Evolutionary conservation across 257 asterid genomes (phyloP), one percentile per base, ranked within the genome.

Genomic region (Scutellaria minor): DNA sequence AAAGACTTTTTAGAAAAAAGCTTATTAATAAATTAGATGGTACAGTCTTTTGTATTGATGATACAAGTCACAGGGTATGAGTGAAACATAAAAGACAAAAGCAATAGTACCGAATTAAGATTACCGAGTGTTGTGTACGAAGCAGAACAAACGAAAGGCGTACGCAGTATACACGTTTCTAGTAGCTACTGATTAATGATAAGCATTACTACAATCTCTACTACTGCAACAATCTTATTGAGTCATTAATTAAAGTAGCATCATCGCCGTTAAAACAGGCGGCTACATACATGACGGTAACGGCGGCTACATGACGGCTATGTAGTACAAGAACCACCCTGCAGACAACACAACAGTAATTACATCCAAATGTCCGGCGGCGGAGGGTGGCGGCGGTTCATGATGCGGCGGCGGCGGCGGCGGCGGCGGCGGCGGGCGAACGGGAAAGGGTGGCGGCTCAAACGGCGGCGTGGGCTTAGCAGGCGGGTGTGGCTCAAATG

Each of bases 371-470:
- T 9, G 47, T 10, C 64, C 9, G 11, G 82, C 72, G 1, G 70
- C 79, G 39, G 86, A 76, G 6, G 81, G 85, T 24, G 77, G 79
- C 0, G 81, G 78, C 0, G 77, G 80, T 46, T n/a, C 12, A 7
- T 12, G 14, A 11, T n/a, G 27, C 0, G 68, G 78, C 0, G 27
- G 27, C 27, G 27, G 27, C 27, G 1, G 27, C 0, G 64, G n/a
- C 0, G 75, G 70, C 6, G 68, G 9, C 40, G 78, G 52, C 1
- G 74, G 64, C 0, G 84, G 81, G 1, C 27, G 37, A 13, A 48
- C 58, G 2, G 15, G 37, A 13, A 55, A 57, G 1, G 81, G 84
- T 37, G 63, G 67, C 0, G 77, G 83, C 0, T 35, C 22, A 5
- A 24, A 35, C 6, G 64, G 55, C 0, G 71, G 61, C 3, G 51